Evolutionary conservation across 2,329 filamentous ascomycete genomes (phyloP), one percentile per base, ranked within the genome.

Genomic region (Trichoderma sp.): DNA sequence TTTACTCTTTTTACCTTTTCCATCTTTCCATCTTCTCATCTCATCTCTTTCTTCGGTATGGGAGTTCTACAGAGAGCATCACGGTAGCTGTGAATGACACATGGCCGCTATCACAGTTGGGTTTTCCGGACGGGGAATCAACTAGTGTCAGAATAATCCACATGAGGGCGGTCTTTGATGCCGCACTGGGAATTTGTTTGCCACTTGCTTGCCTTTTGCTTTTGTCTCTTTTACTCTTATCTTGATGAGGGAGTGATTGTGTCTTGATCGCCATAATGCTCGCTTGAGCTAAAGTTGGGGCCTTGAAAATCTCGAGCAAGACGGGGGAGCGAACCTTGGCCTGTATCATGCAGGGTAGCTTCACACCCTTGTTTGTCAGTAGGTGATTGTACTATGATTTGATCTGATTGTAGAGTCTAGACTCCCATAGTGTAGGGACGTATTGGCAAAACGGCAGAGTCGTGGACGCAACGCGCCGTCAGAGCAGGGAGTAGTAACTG

Each of bases 11-110:
- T 41, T 7, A 54, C 28, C 41, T 12, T 48, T 21, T 48, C 47
- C 30, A 34, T 34, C 7, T 34, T 12, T 34, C 30, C 30, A 34
- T 34, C 7, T 34, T 12, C 6, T 10, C 15, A n/a, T 39, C 28
- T 50, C 28, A 24, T 50, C 4, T 39, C 47, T 55, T 41, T 54
- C 48, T 39, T 47, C 34, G 39, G 28, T 62, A 61, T 55, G 63
- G 63, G 59, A 62, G 63, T 65, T 65, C 28, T 58, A 47, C 10
- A 65, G 56, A 65, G 56, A 65, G 48, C 48, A 62, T 65, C 26
- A 55, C 39, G 28, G 63, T 55, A 62, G 63, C 63, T 17, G 50
- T 56, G 57, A 55, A 26, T 51, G 45, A 39, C 34, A 39, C 34
- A 14, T 14, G 52, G 63, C 28, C 41, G 48, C 63, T 65, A 62